Base-by-base conservation (phyloP, 192 early-diverging fungal genomes). In the Helicostylum pulchrum region DNA sequence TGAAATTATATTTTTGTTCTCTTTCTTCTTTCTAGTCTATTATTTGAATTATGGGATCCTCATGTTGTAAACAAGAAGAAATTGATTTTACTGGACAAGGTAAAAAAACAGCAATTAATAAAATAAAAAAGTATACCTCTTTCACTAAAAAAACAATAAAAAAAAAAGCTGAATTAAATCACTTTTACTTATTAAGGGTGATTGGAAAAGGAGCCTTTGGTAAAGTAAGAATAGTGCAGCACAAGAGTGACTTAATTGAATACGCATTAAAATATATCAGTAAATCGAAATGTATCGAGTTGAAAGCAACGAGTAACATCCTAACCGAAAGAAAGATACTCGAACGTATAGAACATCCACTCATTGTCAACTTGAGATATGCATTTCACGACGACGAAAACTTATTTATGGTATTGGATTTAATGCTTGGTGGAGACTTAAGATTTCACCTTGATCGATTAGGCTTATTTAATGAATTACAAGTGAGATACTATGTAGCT, bases 341-440 rank as follows among this genome's bases (percentile, higher is more conserved):
- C 11, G 93, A 95, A 69, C 84, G 89, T 49, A 77, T 94, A n/a
- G 80, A 90, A 34, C 79, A 86, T 59, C 74, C 83, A 7, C 70
- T 84, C 20, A 78, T 88, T n/a, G 84, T 83, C 56, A 94, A 94
- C 69, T 72, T 95, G 74, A 83, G 88, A 15, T 95, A 90, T 77
- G 92, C 92, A 4, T 95, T 94, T 67, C 93, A 94, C 64, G 93
- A 95, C 71, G 91, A 95, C 64, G 86, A 89, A 42, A 88, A 91
- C 43, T 76, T 94, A 76, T 95, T 91, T 65, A 93, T 94, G 90
- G 88, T 91, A 8, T 71, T 95, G 51, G 93, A 95, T 71, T 74
- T 93, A 32, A 94, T 92, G 92, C 71, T 90, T 68, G 91, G 93
- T 43, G 92, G 93, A 10, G 92, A 95, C 70, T 75, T 95, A 58